Conservation (phyloP, 164 flowering plant genomes). For the Buxus sempervirens region DNA sequence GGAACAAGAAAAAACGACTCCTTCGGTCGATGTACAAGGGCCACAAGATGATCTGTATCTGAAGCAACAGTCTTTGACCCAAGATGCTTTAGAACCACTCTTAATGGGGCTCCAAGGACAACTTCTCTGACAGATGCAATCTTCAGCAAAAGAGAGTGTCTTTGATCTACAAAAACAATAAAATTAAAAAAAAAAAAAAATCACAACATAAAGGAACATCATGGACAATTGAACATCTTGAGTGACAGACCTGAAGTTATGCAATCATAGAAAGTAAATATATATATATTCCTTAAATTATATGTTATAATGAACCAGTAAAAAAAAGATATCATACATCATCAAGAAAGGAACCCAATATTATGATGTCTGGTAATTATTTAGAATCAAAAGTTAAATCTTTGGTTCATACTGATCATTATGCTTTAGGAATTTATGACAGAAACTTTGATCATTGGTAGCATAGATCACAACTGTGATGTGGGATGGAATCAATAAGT, state of each 20-base stretch:
- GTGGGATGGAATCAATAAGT: too few relatives aligned
- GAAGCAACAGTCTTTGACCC: slow-evolving; percentile 62
- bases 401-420: too few relatives aligned
- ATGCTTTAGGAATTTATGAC: too few relatives aligned
- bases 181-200: background rate
- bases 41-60: slow-evolving; percentile 55
- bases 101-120: slow-evolving; percentile 89
- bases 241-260: background rate
- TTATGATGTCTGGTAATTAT: too few relatives aligned
- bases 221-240: background rate
- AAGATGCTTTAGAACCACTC: slow-evolving; percentile 62
- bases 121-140: slow-evolving; percentile 95
- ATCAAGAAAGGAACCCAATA: too few relatives aligned
- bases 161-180: slow-evolving; percentile 35
- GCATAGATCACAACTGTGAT: too few relatives aligned
- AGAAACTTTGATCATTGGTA: too few relatives aligned
- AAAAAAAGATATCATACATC: too few relatives aligned
- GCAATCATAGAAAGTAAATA: too few relatives aligned
- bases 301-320: too few relatives aligned
- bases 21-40: slow-evolving; percentile 87
- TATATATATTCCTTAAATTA: too few relatives aligned
- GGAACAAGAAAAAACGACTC: slow-evolving; percentile 89
- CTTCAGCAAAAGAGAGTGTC: slow-evolving; percentile 64
- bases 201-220: slow-evolving; percentile 2
- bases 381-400: too few relatives aligned